Percentiles rank a stretch among this genome's conserved stretches.
Conservation (phyloP, 176 grass and related monocot genomes). For the Oryza meridionalis region DNA sequence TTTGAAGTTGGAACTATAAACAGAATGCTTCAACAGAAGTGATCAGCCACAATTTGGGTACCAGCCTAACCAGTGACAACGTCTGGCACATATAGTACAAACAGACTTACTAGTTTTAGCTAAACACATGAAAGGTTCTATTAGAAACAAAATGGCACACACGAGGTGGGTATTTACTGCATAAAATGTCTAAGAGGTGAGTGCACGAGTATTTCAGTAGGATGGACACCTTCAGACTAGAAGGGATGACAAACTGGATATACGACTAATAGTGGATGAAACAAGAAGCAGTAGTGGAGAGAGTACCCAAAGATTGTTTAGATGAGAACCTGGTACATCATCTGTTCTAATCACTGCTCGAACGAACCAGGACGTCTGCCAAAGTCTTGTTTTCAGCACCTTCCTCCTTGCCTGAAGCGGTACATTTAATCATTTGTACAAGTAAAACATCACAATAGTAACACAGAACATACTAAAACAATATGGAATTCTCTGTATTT, state of each 20-base stretch:
- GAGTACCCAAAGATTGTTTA: not conserved
- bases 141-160: too few species aligned
- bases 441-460: not conserved
- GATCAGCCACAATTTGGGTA: too few species aligned
- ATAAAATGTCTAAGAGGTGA: too few species aligned
- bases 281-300: not conserved
- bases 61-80: too few species aligned
- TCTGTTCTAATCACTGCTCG: not conserved
- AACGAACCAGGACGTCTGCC: slow-evolving; percentile 37
- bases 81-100: too few species aligned
- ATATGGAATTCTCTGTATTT: not conserved
- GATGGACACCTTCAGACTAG: too few species aligned
- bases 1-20: too few species aligned
- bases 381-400: slow-evolving; percentile 12
- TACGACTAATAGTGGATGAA: not conserved
- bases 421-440: slow-evolving; percentile 13
- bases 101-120: too few species aligned
- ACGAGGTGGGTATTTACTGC: too few species aligned
- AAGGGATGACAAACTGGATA: not conserved
- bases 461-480: slow-evolving; percentile 6
- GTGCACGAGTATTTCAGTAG: too few species aligned
- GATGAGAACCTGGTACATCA: not conserved
- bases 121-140: too few species aligned
- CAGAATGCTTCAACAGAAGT: too few species aligned
- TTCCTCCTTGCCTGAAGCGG: not conserved